Base-by-base conservation (phyloP, 1,284 basidiomycete species). In the Malassezia globosa region DNA sequence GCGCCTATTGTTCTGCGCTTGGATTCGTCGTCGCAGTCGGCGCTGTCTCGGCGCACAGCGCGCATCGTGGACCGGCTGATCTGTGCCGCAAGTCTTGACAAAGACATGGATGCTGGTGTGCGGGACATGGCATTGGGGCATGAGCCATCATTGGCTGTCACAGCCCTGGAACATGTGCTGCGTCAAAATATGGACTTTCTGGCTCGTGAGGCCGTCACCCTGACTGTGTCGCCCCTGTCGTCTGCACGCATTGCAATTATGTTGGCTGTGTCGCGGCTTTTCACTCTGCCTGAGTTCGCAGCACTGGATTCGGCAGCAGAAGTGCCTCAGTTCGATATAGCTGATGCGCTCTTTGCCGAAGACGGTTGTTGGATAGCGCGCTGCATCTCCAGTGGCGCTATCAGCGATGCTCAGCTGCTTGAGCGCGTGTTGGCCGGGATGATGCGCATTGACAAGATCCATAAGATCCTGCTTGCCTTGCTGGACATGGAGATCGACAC, bases 381-480 rank as follows among this genome's bases (percentile, higher is more conserved):
- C 16, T 21, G 22, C 19, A 10, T 36, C 23, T n/a, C 18, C 8
- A 19, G 16, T 14, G 35, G 26, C 7, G 7, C 42, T 5, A 19
- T 34, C 1, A 24, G 21, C 27, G 29, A 27, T 19, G 46, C 33
- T 14, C 31, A 36, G 10, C 25, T 31, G 23, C 25, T 22, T n/a
- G 46, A 42, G 34, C 18, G 27, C 25, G 46, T 38, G 16, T 22
- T 48, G 13, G 24, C 46, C 14, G 40, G 35, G 10, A 16, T n/a
- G 11, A 16, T 42, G 13, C 18, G 10, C 22, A 31, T 34, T 8
- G 25, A 36, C 11, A 27, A 36, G 16, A 3, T 25, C 3, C 35
- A 27, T 26, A 22, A 19, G 2, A n/a, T 49, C 3, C 23, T 49
- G 2, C n/a, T 11, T 14, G 26, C 16, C 14, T n/a, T 49, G 21